Evolutionary conservation across 1,284 basidiomycete genomes (phyloP), one percentile per base, ranked within the genome.

Genomic region (Rhizoctonia solani): DNA sequence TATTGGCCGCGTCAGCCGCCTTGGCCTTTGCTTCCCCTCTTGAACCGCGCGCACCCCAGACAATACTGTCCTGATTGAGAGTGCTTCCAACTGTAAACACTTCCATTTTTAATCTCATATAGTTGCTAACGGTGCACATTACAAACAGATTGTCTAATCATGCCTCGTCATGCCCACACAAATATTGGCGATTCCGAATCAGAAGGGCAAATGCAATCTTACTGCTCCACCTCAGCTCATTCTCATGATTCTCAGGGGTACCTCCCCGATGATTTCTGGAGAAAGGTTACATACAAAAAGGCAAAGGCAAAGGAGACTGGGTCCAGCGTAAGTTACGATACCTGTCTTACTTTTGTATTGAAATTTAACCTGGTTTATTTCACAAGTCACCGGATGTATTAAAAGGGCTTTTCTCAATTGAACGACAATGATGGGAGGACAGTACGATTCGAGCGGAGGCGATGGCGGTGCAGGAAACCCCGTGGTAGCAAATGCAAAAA

Each of bases 391-490:
- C 34, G 69, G 69, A 56, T 68, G 69, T 41, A 68, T 68, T 65
- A 66, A 25, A 41, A 30, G 16, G 50, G 59, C 27, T 65, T 41
- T 27, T 52, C 55, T 52, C 61, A 54, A 50, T 61, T 74, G 1
- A 59, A 69, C 21, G 39, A 72, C 19, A 44, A 66, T 68, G 74
- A 75, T 37, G 72, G 75, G 75, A 19, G 75, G 75, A 9, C 74
- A 75, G 68, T 75, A 75, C 68, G 74, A 75, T 70, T 72, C 71
- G n/a, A 73, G 70, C 63, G 74, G 74, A 46, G 74, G 74, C 23
- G 73, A 72, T 37, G 73, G 72, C n/a, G 72, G 72, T 9, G 32
- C 32, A 3, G 74, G 74, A 27, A 75, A 75, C 71, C 75, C 75
- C 49, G 44, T 5, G 67, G 69, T 19, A 73, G 72, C 50, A 66